Conservation (phyloP, 2,329 filamentous ascomycete genomes). For the Hypoxylon sp. region DNA sequence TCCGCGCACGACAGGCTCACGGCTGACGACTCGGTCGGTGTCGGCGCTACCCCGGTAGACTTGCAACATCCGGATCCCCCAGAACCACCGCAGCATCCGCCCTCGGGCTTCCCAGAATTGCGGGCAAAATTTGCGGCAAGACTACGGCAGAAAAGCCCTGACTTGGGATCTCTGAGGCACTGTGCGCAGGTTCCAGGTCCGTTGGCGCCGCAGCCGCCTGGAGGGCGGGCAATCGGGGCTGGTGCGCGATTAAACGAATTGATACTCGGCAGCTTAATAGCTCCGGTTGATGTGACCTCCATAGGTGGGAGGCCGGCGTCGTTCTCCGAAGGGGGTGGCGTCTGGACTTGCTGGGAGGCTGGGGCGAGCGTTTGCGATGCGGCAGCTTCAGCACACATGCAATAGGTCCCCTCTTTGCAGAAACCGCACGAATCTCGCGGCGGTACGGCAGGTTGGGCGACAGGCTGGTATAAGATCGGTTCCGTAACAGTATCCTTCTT, state of each 20-base stretch:
- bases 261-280: constrained; percentile 65
- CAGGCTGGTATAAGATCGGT: constrained; percentile 43
- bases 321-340: constrained; percentile 67
- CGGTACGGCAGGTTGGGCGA: constrained; percentile 47
- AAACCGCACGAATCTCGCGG: constrained; percentile 79
- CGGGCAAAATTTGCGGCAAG: constrained; percentile 71
- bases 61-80: constrained; percentile 72
- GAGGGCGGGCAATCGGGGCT: constrained; percentile 34
- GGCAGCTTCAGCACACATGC: constrained; percentile 74
- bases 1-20: constrained; percentile 77
- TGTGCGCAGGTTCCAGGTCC: constrained; percentile 82
- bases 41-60: constrained; percentile 47
- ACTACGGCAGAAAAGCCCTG: constrained; percentile 83
- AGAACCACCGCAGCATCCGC: constrained; percentile 70
- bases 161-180: constrained; percentile 78
- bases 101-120: constrained; percentile 43
- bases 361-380: constrained; percentile 51
- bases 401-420: constrained; percentile 82
- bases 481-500: constrained; percentile 49
- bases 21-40: constrained; percentile 41
- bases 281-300: constrained; percentile 67
- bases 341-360: constrained; percentile 60
- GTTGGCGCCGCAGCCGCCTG: constrained; percentile 64
- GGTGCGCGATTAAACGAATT: constrained; percentile 45
- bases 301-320: constrained; percentile 64